Percentiles rank a stretch among this genome's conserved stretches.
Conservation (phyloP, 2,329 filamentous ascomycete genomes). For the Helminthosporium solani region DNA sequence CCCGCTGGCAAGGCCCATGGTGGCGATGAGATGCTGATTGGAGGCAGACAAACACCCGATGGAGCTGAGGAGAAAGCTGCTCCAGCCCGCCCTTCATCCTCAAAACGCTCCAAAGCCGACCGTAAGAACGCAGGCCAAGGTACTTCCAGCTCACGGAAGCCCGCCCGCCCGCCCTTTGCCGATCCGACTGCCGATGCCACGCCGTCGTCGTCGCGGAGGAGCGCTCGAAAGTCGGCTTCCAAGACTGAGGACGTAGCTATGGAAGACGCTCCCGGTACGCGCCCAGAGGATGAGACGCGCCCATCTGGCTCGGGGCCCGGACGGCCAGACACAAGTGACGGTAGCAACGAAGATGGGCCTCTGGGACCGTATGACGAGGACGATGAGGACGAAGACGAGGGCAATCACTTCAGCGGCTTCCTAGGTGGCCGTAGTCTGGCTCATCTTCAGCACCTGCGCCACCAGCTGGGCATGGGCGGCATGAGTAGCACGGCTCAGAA, state of each 20-base stretch:
- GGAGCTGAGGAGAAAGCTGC: constrained; percentile 63
- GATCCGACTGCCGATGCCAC: constrained; percentile 22
- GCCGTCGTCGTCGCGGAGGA: constrained; percentile 35
- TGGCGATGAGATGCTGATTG: constrained; percentile 20
- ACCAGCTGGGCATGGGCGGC: constrained; percentile 57
- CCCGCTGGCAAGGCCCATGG: constrained; percentile 3
- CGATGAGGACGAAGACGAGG: constrained; percentile 54
- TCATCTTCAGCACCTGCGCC: constrained; percentile 77
- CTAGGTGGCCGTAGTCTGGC: constrained; percentile 64
- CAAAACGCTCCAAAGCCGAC: constrained; percentile 73
- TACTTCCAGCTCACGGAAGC: constrained; percentile 32
- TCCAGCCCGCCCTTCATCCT: constrained; percentile 57
- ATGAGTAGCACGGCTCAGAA: constrained; percentile 81
- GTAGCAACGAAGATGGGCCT: constrained; percentile 67
- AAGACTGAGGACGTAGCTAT: constrained; percentile 62
- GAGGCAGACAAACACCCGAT: constrained; percentile 60
- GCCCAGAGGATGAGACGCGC: constrained; percentile 53
- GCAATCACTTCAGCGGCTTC: constrained; percentile 62
- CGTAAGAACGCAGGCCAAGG: constrained; percentile 65
- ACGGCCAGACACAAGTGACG: constrained; percentile 47
- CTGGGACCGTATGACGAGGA: constrained; percentile 52
- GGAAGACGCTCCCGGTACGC: constrained; percentile 66
- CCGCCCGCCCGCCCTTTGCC: constrained; percentile 22
- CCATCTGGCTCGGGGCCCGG: constrained; percentile 27
- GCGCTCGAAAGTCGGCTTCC: constrained; percentile 34